Conservation (phyloP, 495 filamentous ascomycete species). For the Neurospora pannonica region DNA sequence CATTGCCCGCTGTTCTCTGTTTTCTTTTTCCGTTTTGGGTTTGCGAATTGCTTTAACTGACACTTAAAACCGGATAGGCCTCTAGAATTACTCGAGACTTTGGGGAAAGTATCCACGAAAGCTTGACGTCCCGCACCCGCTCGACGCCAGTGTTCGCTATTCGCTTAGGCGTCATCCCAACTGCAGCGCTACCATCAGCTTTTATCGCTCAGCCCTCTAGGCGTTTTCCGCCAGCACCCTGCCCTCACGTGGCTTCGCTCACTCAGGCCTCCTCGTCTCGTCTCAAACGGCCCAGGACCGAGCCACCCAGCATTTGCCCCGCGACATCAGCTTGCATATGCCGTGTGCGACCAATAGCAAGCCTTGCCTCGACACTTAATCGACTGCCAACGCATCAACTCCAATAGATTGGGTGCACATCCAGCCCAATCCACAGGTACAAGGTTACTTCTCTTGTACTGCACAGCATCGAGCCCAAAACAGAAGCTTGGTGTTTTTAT, state of each 20-base stretch:
- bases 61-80: background rate
- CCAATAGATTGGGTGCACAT: constrained; percentile 47
- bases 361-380: constrained; percentile 36
- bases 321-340: constrained; percentile 51
- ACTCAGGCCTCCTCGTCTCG: constrained; percentile 18
- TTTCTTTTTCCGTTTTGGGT: background rate
- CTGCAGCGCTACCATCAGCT: background rate
- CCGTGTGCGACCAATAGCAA: constrained; percentile 45
- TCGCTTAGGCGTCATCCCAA: background rate
- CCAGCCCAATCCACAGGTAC: constrained; percentile 42
- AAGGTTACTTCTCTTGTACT: constrained; percentile 33
- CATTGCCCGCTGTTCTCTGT: constrained; percentile 5
- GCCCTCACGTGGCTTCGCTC: constrained; percentile 36
- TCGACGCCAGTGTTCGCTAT: background rate
- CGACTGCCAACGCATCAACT: constrained; percentile 50
- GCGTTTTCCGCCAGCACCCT: constrained; percentile 8
- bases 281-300: constrained; percentile 23
- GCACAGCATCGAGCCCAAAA: constrained; percentile 32
- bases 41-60: background rate
- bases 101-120: background rate
- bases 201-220: constrained; percentile 1
- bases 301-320: constrained; percentile 40
- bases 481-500: constrained; percentile 18
- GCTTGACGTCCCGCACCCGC: background rate
- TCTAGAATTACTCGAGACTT: background rate